Evolutionary conservation across 164 flowering plant genomes (phyloP).

Genomic region (Macadamia integrifolia): DNA sequence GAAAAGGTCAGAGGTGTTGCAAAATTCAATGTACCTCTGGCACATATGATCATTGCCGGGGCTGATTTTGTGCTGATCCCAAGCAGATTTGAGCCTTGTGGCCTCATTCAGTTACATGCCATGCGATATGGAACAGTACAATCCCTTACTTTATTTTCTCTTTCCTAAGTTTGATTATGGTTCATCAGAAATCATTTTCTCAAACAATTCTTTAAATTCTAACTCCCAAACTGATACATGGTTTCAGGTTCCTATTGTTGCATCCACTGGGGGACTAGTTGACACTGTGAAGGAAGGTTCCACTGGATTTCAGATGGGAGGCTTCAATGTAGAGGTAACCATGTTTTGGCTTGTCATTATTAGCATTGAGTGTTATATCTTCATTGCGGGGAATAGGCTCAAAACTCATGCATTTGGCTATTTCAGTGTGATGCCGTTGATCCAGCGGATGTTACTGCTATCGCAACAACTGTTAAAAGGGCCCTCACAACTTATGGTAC

Average conservation of each 20-base stretch:
- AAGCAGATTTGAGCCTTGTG: conserved; percentile 96
- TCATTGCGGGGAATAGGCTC: not conserved
- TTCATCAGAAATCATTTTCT: too few relatives aligned
- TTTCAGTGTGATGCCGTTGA: conserved; percentile 69
- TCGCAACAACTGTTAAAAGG: conserved; percentile 43
- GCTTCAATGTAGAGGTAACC: conserved; percentile 70
- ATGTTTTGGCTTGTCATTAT: not conserved
- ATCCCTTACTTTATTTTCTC: not conserved
- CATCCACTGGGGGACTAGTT: conserved; percentile 92
- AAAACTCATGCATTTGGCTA: not conserved
- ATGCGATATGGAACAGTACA: conserved; percentile 91
- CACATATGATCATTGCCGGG: conserved; percentile 87
- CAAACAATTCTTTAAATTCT: not conserved
- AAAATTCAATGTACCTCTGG: conserved; percentile 73
- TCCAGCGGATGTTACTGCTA: conserved; percentile 63
- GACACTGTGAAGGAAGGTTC: conserved; percentile 94
- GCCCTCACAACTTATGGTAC: conserved; percentile 62
- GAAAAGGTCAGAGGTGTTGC: conserved; percentile 76
- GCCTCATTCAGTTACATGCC: conserved; percentile 89
- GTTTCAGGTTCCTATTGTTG: conserved; percentile 60
- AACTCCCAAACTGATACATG: not conserved
- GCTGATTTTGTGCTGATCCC: conserved; percentile 75
- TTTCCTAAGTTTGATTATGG: too few relatives aligned
- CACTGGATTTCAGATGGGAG: conserved; percentile 95
- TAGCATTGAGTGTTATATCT: not conserved